Conservation (phyloP, 495 filamentous ascomycete genomes). For the Penicillium angulare region DNA sequence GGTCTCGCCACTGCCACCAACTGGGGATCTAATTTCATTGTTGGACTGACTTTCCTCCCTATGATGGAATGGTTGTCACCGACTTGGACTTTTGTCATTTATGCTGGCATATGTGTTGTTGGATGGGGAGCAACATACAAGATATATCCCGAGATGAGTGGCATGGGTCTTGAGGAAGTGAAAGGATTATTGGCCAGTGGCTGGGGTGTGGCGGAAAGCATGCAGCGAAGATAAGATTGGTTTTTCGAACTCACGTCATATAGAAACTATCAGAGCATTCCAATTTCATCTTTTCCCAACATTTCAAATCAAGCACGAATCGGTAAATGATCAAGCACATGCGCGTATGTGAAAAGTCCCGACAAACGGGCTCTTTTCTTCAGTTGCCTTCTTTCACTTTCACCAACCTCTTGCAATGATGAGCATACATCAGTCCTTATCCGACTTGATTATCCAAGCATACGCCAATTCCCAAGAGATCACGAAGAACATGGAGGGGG, state of each 20-base stretch:
- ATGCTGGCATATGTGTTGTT: slow-evolving; percentile 63
- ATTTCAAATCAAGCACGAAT: no score
- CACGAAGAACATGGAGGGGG: no score
- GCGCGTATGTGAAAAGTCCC: no score
- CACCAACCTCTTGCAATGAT: no score
- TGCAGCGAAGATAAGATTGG: slow-evolving; percentile 2
- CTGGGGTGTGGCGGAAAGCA: slow-evolving; percentile 56
- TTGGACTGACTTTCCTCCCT: slow-evolving; percentile 82
- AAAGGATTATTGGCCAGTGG: slow-evolving; percentile 68
- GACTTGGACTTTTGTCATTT: slow-evolving; percentile 74
- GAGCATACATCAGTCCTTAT: no score
- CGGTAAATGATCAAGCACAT: no score
- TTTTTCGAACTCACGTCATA: background rate
- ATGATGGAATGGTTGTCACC: slow-evolving; percentile 79
- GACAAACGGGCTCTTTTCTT: no score
- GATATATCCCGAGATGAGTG: slow-evolving; percentile 84
- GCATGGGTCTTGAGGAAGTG: slow-evolving; percentile 78
- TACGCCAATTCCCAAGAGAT: no score
- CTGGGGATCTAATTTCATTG: slow-evolving; percentile 85
- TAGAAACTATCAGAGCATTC: background rate
- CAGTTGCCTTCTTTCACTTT: no score
- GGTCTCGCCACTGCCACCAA: slow-evolving; percentile 84
- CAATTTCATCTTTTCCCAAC: background rate
- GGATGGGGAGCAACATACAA: slow-evolving; percentile 66
- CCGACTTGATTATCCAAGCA: no score